Conservation (phyloP, 2,329 filamentous ascomycete species). For the Coniella vitis region DNA sequence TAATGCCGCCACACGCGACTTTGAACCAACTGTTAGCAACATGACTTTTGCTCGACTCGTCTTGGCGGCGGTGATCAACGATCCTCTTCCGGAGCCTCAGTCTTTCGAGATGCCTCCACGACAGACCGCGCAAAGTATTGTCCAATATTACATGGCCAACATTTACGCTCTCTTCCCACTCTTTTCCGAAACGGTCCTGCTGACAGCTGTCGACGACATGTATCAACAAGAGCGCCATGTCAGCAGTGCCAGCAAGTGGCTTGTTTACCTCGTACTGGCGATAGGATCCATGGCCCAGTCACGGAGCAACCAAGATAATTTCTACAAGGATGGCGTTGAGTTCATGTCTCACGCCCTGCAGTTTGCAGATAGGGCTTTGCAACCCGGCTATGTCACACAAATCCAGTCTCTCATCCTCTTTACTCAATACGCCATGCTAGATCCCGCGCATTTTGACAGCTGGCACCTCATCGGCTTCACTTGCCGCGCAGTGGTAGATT, state of each 20-base stretch:
- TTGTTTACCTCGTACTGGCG: slow-evolving; percentile 82
- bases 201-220: slow-evolving; percentile 71
- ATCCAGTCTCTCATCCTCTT: slow-evolving; percentile 83
- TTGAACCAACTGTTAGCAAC: slow-evolving; percentile 78
- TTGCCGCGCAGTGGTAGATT: slow-evolving; percentile 76
- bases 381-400: slow-evolving; percentile 75
- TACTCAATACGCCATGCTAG: slow-evolving; percentile 82
- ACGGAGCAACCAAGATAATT: slow-evolving; percentile 57
- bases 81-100: slow-evolving; percentile 57
- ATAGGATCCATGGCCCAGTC: slow-evolving; percentile 73
- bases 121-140: slow-evolving; percentile 58
- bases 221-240: slow-evolving; percentile 65
- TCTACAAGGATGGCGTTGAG: slow-evolving; percentile 50
- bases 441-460: slow-evolving; percentile 85
- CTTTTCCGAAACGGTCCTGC: slow-evolving; percentile 73
- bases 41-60: slow-evolving; percentile 91
- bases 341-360: slow-evolving; percentile 60
- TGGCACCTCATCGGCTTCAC: slow-evolving; percentile 93
- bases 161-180: slow-evolving; percentile 75
- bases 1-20: slow-evolving; percentile 90
- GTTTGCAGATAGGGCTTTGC: slow-evolving; percentile 74
- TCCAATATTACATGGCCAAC: slow-evolving; percentile 81
- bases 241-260: slow-evolving; percentile 70
- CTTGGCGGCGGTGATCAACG: slow-evolving; percentile 72
- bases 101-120: slow-evolving; percentile 63